phyloP scores from a whole-genome alignment of 2,329 filamentous ascomycete genomes.

The Blastomyces gilchristii region DNA sequence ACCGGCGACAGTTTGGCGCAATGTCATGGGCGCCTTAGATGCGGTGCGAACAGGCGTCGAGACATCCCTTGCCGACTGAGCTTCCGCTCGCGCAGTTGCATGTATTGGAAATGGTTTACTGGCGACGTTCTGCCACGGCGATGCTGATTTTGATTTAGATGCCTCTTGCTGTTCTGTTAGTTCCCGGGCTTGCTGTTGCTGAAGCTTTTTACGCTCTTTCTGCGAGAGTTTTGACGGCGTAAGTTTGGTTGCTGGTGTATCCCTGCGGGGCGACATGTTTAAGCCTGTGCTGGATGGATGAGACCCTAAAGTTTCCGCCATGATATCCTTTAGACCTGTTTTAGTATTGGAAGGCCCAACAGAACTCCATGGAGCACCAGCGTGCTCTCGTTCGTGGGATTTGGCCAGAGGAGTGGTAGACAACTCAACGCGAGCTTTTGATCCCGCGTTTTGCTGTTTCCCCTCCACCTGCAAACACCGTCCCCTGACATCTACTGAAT shows the following conservation, averaged over 20 bases:
- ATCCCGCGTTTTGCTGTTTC: neutral
- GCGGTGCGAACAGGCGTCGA: slow-evolving; percentile 10
- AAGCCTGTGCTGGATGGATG: slow-evolving; percentile 45
- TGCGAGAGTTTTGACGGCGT: slow-evolving; percentile 63
- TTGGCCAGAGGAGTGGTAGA: neutral
- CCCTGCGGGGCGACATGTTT: slow-evolving; percentile 40
- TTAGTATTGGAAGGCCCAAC: slow-evolving; percentile 50
- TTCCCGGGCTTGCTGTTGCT: slow-evolving; percentile 53
- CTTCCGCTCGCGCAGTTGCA: slow-evolving; percentile 5
- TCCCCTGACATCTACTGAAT: neutral
- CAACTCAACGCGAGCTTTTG: neutral
- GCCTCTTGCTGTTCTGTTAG: slow-evolving; percentile 26
- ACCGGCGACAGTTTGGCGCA: slow-evolving; percentile 51
- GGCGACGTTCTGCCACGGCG: slow-evolving; percentile 58
- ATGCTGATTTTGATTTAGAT: slow-evolving; percentile 27
- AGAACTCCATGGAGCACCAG: slow-evolving; percentile 43
- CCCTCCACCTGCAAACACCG: neutral
- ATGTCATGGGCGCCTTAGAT: slow-evolving; percentile 46
- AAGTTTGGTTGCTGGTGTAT: slow-evolving; percentile 28
- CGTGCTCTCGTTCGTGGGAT: slow-evolving; percentile 7
- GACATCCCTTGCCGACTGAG: neutral
- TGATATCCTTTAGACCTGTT: slow-evolving; percentile 65
- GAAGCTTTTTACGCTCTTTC: slow-evolving; percentile 78
- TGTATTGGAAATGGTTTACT: slow-evolving; percentile 13
- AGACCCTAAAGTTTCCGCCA: slow-evolving; percentile 49